phyloP scores from a whole-genome alignment of 2,329 filamentous ascomycete genomes.

The Ascochyta koolunga region DNA sequence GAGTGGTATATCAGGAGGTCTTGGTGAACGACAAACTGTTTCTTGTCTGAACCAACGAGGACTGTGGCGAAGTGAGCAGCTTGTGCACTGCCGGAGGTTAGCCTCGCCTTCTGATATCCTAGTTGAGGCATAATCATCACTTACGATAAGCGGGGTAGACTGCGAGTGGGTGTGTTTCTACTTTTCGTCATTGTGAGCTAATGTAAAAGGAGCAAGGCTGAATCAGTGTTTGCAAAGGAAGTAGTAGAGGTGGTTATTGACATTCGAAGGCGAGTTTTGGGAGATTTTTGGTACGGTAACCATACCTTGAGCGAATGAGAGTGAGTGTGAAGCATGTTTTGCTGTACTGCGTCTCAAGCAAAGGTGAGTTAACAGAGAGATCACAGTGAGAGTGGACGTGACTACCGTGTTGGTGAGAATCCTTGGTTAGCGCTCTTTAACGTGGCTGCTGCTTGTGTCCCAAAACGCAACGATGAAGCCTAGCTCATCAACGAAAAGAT shows the following conservation, averaged over 20 bases:
- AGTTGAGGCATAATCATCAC: neutral
- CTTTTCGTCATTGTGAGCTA: neutral
- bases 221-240: neutral
- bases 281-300: neutral
- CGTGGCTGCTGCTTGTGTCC: too few relatives aligned
- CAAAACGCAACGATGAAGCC: too few relatives aligned
- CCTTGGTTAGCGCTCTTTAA: neutral
- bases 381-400: neutral
- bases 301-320: neutral
- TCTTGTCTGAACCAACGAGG: neutral
- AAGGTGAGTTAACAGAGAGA: neutral
- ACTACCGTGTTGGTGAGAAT: neutral
- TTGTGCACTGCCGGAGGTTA: neutral
- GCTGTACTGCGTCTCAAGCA: neutral
- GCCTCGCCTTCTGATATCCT: neutral
- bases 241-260: neutral
- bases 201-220: neutral
- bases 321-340: neutral
- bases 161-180: neutral
- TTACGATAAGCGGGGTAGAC: neutral
- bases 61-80: neutral
- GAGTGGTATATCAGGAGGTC: slow-evolving; percentile 2
- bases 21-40: neutral
- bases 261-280: neutral
- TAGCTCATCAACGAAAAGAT: too few relatives aligned